Evolutionary conservation across 306 rosid species (phyloP), one percentile per base, ranked within the genome.

Genomic region (Acacia acuminata): DNA sequence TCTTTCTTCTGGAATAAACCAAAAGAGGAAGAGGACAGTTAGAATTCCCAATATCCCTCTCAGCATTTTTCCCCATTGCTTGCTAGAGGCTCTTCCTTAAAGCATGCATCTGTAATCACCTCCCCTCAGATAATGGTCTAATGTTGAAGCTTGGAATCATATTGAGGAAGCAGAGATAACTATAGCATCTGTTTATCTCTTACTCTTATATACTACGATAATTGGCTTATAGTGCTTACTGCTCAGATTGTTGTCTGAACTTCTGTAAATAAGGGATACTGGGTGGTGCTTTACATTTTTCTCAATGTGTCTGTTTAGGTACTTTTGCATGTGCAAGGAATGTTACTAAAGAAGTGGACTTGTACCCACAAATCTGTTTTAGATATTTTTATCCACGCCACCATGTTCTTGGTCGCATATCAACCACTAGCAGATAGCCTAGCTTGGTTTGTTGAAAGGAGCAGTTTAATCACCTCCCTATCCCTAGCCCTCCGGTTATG

Each of bases 371-470:
- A 10, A 20, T 65, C 30, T 65, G 7, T 44, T 66, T 12, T 0
- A 40, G 19, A 27, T 11, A 20, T 83, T 42, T 71, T 20, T 43
- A 25, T 66, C 20, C 47, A 12, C n/a, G 66, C 48, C 12, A 27
- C 40, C 60, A 30, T 68, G 65, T 73, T n/a, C 53, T 27, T 42
- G 36, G 65, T 64, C n/a, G 11, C n/a, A 17, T 8, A 48, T 61
- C 30, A 27, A 56, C 65, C 69, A 22, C 64, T 10, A 56, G 4
- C 61, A 19, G 65, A 61, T 3, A 32, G 48, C 67, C n/a, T 73
- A 75, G 72, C 61, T 74, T 45, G 44, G 76, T 78, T 42, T 67
- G 38, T 77, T 81, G 40, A 25, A 45, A 70, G 75, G 76, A 81
- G 61, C 32, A 17, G 48, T 6, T 78, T 22, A 40, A 70, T 16